Evolutionary conservation across 2,329 filamentous ascomycete species (phyloP).

Genomic region (Exophiala sp.): DNA sequence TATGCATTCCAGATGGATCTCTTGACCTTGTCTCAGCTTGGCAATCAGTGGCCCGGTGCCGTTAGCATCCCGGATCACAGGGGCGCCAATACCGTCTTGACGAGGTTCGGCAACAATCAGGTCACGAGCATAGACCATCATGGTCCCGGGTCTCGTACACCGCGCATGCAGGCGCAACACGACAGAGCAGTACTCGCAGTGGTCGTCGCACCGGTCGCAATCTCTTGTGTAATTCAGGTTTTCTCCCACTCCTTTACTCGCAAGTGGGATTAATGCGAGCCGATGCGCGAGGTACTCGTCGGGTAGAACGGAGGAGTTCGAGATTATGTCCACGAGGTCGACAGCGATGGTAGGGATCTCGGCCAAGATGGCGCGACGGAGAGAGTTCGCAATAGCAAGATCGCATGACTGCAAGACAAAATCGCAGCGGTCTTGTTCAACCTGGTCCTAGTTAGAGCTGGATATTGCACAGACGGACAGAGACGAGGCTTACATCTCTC

Average conservation of each 20-base stretch:
- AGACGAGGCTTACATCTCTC: slow-evolving; percentile 37
- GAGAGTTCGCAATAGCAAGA: slow-evolving; percentile 83
- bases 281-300: slow-evolving; percentile 95
- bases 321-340: slow-evolving; percentile 86
- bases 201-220: slow-evolving; percentile 84
- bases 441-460: slow-evolving; percentile 46
- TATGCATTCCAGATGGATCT: slow-evolving; percentile 82
- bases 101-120: slow-evolving; percentile 65
- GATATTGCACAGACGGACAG: not conserved
- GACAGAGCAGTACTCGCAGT: slow-evolving; percentile 87
- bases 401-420: slow-evolving; percentile 88
- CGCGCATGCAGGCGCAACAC: slow-evolving; percentile 77
- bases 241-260: slow-evolving; percentile 73
- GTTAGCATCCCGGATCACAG: slow-evolving; percentile 77
- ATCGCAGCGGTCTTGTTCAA: slow-evolving; percentile 73
- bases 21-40: slow-evolving; percentile 84
- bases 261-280: slow-evolving; percentile 81
- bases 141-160: slow-evolving; percentile 64
- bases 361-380: slow-evolving; percentile 84
- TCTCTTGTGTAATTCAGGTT: slow-evolving; percentile 81
- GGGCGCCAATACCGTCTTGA: slow-evolving; percentile 70
- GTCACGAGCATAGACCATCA: slow-evolving; percentile 91
- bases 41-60: slow-evolving; percentile 78
- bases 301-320: slow-evolving; percentile 90
- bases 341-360: slow-evolving; percentile 94